phyloP scores from a whole-genome alignment of 306 rosid species.

The Trifolium repens region DNA sequence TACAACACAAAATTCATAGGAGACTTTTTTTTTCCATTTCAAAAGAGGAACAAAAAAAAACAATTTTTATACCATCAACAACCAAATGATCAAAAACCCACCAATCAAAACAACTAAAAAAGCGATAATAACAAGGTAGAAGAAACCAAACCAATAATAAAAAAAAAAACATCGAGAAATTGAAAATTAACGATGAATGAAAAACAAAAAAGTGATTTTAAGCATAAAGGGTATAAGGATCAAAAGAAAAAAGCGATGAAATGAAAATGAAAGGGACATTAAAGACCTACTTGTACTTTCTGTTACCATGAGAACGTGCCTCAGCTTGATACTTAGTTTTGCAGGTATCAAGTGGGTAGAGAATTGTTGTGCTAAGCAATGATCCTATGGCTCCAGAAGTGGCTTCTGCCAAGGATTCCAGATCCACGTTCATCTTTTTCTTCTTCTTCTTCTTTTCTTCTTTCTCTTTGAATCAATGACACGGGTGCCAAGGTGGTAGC shows the following conservation, averaged over 20 bases:
- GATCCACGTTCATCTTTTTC: constrained; percentile 70
- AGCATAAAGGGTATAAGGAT: constrained; percentile 16
- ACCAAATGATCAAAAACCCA: background rate
- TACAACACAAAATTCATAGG: constrained; percentile 17
- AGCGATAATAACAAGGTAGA: constrained; percentile 3
- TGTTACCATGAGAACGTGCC: constrained; percentile 68
- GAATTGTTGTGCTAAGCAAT: constrained; percentile 81
- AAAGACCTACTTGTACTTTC: constrained; percentile 59
- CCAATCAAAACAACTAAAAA: background rate
- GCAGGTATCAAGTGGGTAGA: constrained; percentile 96
- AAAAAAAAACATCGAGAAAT: background rate
- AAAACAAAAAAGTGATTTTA: background rate
- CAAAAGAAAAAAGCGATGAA: background rate
- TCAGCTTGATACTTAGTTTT: constrained; percentile 96
- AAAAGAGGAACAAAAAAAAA: background rate
- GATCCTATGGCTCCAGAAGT: constrained; percentile 99
- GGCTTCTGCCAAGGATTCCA: constrained; percentile 94
- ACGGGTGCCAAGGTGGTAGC: constrained; percentile 21
- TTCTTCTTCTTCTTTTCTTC: background rate
- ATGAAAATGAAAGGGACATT: background rate
- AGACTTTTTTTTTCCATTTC: background rate
- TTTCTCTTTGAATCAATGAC: background rate
- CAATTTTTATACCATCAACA: background rate
- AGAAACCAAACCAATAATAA: no score
- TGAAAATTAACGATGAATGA: background rate